Percentiles rank a stretch among this genome's conserved stretches.
Conservation (phyloP, 2,329 filamentous ascomycete species). For the Akanthomyces lecanii region DNA sequence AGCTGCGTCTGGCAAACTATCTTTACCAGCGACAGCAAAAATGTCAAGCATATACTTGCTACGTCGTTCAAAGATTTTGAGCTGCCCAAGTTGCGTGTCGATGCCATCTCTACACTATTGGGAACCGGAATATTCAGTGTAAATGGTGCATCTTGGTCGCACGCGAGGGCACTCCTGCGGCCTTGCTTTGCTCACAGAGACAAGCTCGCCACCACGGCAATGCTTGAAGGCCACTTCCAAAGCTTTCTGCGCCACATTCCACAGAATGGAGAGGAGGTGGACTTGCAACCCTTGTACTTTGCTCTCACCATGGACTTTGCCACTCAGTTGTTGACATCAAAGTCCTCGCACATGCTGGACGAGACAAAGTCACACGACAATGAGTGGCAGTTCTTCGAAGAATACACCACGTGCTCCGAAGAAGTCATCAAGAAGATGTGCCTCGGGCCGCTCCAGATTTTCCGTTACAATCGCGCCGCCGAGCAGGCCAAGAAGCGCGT, state of each 20-base stretch:
- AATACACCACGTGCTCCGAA: constrained; percentile 32
- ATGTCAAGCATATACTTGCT: constrained; percentile 52
- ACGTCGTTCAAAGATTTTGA: constrained; percentile 48
- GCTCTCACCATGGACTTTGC: constrained; percentile 50
- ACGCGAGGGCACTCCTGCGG: constrained; percentile 36
- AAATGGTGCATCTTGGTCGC: constrained; percentile 44
- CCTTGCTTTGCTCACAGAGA: constrained; percentile 33
- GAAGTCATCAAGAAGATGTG: constrained; percentile 22
- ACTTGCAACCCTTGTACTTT: constrained; percentile 53
- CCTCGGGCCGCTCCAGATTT: constrained; percentile 29
- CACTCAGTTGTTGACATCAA: constrained; percentile 55
- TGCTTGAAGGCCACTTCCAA: constrained; percentile 33
- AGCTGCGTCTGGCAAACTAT: constrained; percentile 32
- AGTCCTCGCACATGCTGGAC: constrained; percentile 30
- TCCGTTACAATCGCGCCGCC: constrained; percentile 26
- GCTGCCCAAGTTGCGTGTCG: constrained; percentile 33
- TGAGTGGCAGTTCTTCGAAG: constrained; percentile 33
- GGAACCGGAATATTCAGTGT: constrained; percentile 46
- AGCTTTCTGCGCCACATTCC: constrained; percentile 35
- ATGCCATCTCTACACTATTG: constrained; percentile 37
- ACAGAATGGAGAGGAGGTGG: constrained; percentile 32
- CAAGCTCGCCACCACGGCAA: constrained; percentile 24
- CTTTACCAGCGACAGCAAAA: constrained; percentile 43
- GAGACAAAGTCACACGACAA: constrained; percentile 16
- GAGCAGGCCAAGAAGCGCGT: constrained; percentile 29